These are phyloP conservation scores for Fusarium coicis DNA, from an alignment of 2,329 filamentous ascomycete species.

Conservation along the genomic window DNA sequence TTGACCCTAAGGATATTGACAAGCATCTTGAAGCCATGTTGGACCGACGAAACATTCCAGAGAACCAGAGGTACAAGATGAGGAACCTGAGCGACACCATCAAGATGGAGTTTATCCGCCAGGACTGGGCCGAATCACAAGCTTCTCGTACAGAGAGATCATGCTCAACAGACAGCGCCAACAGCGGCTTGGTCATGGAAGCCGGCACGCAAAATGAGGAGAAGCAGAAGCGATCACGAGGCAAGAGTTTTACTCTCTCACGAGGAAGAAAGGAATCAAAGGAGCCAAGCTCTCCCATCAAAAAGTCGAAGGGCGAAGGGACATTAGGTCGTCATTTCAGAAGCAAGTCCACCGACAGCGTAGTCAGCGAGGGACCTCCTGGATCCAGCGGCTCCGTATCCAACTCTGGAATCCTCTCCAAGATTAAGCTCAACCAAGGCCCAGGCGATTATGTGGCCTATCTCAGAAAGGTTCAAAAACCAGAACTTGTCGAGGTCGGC, in stretches of 20 bases:
- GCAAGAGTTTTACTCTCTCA: constrained; percentile 78
- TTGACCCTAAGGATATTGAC: constrained; percentile 66
- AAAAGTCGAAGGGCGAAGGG: constrained; percentile 77
- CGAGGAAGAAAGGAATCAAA: constrained; percentile 70
- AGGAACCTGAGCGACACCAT: constrained; percentile 86
- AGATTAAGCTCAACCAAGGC: constrained; percentile 77
- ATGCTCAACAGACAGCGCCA: constrained; percentile 57
- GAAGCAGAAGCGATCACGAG: constrained; percentile 61
- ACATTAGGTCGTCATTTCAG: constrained; percentile 72
- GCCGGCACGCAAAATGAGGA: constrained; percentile 56
- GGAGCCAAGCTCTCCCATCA: constrained; percentile 74
- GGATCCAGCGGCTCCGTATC: constrained; percentile 63
- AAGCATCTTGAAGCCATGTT: constrained; percentile 71
- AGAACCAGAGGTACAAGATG: constrained; percentile 96
- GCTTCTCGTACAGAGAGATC: constrained; percentile 59
- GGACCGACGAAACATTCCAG: constrained; percentile 91
- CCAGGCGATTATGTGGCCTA: constrained; percentile 90
- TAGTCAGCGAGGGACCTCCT: constrained; percentile 69
- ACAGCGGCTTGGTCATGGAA: constrained; percentile 50
- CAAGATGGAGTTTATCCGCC: constrained; percentile 94
- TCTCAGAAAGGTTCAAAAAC: constrained; percentile 81
- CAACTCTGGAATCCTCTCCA: constrained; percentile 69
- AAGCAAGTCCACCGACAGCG: constrained; percentile 78
- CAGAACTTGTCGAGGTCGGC: constrained; percentile 88
- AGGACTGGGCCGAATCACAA: constrained; percentile 80